Percentiles rank a stretch among this genome's conserved stretches.
Evolutionary conservation across 2,329 filamentous ascomycete species (phyloP).

Genomic region (Colletotrichum cuscutae): DNA sequence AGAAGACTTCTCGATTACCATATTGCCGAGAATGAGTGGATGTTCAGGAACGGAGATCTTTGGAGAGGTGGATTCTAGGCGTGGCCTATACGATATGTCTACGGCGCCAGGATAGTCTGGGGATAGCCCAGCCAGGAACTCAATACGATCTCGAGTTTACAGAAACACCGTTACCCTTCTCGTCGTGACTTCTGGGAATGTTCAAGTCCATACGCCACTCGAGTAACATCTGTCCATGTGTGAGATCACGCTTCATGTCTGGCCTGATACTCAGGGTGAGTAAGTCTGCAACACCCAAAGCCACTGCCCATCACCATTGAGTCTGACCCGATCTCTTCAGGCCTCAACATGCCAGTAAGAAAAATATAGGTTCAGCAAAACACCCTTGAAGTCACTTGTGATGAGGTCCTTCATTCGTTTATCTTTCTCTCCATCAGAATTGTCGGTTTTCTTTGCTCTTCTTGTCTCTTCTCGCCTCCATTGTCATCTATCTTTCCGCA

Average conservation of each 20-base stretch:
- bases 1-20: background rate
- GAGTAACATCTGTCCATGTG: background rate
- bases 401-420: background rate
- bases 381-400: background rate
- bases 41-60: background rate
- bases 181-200: background rate
- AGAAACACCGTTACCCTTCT: background rate
- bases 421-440: background rate
- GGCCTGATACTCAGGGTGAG: background rate
- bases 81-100: background rate
- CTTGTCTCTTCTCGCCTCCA: background rate
- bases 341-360: background rate
- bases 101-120: background rate
- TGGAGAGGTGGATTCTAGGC: background rate
- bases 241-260: background rate
- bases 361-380: background rate
- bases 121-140: background rate
- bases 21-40: background rate
- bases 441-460: background rate
- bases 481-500: background rate
- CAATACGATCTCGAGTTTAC: background rate
- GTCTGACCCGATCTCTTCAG: background rate
- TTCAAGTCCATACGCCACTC: background rate
- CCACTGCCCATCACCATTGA: background rate
- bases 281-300: background rate